A percentile compares a stretch with the other conserved stretches of the same genome.
phyloP scores from a whole-genome alignment of 2,329 filamentous ascomycete genomes.

The Capronia americana region DNA sequence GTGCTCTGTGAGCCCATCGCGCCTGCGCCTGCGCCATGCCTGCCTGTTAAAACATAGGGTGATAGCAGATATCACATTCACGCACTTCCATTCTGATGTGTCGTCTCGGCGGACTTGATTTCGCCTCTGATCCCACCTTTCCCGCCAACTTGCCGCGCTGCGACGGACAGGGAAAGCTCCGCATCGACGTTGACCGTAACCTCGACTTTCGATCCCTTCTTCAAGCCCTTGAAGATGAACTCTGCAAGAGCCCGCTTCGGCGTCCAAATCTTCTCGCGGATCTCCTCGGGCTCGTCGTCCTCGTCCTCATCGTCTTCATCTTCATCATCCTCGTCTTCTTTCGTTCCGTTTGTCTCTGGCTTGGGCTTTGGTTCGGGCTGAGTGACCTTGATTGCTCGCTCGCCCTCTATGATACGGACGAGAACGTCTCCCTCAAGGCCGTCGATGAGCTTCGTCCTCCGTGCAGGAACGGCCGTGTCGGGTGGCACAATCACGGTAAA shows the following conservation, averaged over 20 bases:
- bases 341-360: slow-evolving; percentile 61
- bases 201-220: slow-evolving; percentile 90
- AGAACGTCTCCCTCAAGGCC: slow-evolving; percentile 85
- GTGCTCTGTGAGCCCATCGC: slow-evolving; percentile 1
- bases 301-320: slow-evolving; percentile 67
- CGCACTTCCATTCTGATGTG: slow-evolving; percentile 45
- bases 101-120: slow-evolving; percentile 52
- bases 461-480: slow-evolving; percentile 88
- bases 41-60: slow-evolving; percentile 3
- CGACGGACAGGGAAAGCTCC: slow-evolving; percentile 79
- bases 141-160: slow-evolving; percentile 82
- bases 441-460: slow-evolving; percentile 79
- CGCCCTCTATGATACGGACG: slow-evolving; percentile 85
- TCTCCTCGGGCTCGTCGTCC: slow-evolving; percentile 84
- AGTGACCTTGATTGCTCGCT: slow-evolving; percentile 89
- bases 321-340: slow-evolving; percentile 67
- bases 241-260: slow-evolving; percentile 82
- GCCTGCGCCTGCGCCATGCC: slow-evolving; percentile 12
- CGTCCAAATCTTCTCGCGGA: slow-evolving; percentile 91
- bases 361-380: slow-evolving; percentile 82
- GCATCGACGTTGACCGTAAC: slow-evolving; percentile 86
- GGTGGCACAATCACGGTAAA: slow-evolving; percentile 83
- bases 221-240: slow-evolving; percentile 79
- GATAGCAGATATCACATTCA: slow-evolving; percentile 21
- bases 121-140: slow-evolving; percentile 80